Evolutionary conservation across 805 yeast species (phyloP).

Genomic region (Lachancea cidri): DNA sequence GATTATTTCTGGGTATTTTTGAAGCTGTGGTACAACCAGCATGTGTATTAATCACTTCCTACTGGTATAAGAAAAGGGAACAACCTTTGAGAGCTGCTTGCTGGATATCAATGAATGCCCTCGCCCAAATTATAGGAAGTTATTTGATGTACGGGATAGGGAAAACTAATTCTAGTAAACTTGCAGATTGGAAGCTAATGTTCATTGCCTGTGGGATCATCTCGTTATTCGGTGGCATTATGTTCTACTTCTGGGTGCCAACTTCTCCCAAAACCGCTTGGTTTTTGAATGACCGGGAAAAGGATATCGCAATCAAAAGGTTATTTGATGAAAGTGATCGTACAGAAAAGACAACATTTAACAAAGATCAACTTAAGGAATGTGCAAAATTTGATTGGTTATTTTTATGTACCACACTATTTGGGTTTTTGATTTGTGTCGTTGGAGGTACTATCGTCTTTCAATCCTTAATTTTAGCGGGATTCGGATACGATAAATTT

Average conservation of each 20-base stretch:
- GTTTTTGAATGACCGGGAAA: slow-evolving; percentile 3
- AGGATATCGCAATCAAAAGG: slow-evolving; percentile 3
- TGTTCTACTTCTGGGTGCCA: slow-evolving; percentile 1
- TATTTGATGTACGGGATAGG: slow-evolving; percentile 16
- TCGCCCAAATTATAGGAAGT: slow-evolving; percentile 15
- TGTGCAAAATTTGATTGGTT: slow-evolving; percentile 8
- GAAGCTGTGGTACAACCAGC: slow-evolving; percentile 17
- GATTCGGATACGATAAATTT: slow-evolving; percentile 8
- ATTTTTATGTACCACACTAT: slow-evolving; percentile 2
- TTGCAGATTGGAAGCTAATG: slow-evolving; percentile 4
- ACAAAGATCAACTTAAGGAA: slow-evolving; percentile 1
- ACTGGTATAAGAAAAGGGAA: slow-evolving; percentile 27
- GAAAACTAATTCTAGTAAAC: slow-evolving; percentile 3
- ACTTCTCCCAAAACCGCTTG: slow-evolving; percentile 2
- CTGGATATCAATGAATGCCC: slow-evolving; percentile 27
- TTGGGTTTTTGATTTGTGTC: slow-evolving; percentile 7
- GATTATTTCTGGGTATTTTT: slow-evolving; percentile 18
- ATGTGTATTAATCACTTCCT: slow-evolving; percentile 25
- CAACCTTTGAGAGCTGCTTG: slow-evolving; percentile 27
- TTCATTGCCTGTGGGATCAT: slow-evolving; percentile 1
- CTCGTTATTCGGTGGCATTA: slow-evolving; percentile 1
- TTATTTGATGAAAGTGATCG: slow-evolving; percentile 3
- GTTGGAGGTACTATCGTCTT: slow-evolving; percentile 7
- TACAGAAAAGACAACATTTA: background rate
- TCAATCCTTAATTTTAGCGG: slow-evolving; percentile 6